Percentiles rank a stretch among this genome's conserved stretches.
Evolutionary conservation across 2,329 filamentous ascomycete species (phyloP).

Genomic region (Metarhizium robertsii): DNA sequence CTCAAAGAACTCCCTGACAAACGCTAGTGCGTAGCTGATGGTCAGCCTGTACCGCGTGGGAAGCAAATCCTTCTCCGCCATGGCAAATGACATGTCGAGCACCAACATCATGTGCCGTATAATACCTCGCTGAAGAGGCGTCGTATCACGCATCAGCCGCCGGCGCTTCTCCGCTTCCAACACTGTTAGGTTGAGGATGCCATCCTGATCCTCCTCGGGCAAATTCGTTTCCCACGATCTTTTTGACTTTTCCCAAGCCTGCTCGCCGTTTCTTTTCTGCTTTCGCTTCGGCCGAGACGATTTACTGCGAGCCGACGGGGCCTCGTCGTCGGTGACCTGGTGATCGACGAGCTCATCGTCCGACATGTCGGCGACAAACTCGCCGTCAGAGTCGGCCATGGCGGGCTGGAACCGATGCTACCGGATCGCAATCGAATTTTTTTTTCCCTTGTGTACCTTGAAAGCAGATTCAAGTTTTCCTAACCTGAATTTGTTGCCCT

Average conservation of each 20-base stretch:
- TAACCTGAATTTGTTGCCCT: neutral
- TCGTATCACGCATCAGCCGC: conserved; percentile 84
- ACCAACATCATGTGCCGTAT: conserved; percentile 93
- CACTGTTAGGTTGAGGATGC: conserved; percentile 66
- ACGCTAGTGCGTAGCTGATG: conserved; percentile 74
- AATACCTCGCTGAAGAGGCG: conserved; percentile 89
- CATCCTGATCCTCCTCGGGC: conserved; percentile 62
- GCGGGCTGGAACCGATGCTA: neutral
- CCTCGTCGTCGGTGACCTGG: conserved; percentile 31
- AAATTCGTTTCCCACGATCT: conserved; percentile 65
- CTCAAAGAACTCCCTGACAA: conserved; percentile 92
- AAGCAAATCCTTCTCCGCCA: conserved; percentile 89
- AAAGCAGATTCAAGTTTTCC: neutral
- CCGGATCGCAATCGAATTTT: neutral
- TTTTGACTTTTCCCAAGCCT: conserved; percentile 58
- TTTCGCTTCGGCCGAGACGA: conserved; percentile 19
- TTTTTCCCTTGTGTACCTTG: neutral
- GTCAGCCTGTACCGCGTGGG: conserved; percentile 79
- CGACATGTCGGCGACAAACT: conserved; percentile 54
- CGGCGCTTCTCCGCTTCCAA: conserved; percentile 74
- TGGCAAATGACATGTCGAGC: conserved; percentile 84
- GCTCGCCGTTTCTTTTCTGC: conserved; percentile 31
- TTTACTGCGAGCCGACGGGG: conserved; percentile 19
- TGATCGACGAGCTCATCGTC: conserved; percentile 54
- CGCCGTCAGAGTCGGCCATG: conserved; percentile 68